Conservation (phyloP, 1,139 yeast genomes). For the Kluyveromyces marxianus region DNA sequence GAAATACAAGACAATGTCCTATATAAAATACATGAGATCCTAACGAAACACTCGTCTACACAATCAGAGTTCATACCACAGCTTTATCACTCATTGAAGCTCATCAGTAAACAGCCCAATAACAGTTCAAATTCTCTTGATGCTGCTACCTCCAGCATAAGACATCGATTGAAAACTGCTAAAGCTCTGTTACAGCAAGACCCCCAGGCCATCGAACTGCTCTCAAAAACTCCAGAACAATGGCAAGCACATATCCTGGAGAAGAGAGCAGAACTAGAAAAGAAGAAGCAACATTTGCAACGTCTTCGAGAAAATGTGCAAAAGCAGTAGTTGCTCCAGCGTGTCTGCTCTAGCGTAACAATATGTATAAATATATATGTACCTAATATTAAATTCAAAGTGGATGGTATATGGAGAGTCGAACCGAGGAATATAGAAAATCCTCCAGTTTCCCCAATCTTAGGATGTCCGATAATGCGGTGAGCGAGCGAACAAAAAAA, state of each 20-base stretch:
- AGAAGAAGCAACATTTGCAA: conserved; percentile 17
- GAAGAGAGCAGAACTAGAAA: conserved; percentile 21
- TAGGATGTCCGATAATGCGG: too few relatives aligned
- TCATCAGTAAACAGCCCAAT: conserved; percentile 27
- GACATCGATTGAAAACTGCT: conserved; percentile 27
- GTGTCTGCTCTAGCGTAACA: background rate
- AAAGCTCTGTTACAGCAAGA: conserved; percentile 22
- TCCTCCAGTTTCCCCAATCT: too few relatives aligned
- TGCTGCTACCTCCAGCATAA: conserved; percentile 27
- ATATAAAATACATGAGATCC: conserved; percentile 2
- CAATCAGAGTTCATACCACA: conserved; percentile 29
- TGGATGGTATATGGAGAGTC: too few relatives aligned
- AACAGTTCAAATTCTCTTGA: conserved; percentile 26
- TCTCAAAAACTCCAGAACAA: conserved; percentile 22
- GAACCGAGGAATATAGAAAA: too few relatives aligned
- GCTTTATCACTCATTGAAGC: conserved; percentile 26
- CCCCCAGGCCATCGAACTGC: conserved; percentile 18
- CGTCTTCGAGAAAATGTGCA: conserved; percentile 2
- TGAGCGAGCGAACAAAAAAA: too few relatives aligned
- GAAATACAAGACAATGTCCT: background rate
- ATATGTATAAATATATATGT: background rate
- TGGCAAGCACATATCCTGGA: conserved; percentile 22
- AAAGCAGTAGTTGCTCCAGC: background rate
- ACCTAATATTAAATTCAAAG: background rate
- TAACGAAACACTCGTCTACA: conserved; percentile 6